phyloP scores from a whole-genome alignment of 129 eudicot genomes.

The Saposhnikovia divaricata region DNA sequence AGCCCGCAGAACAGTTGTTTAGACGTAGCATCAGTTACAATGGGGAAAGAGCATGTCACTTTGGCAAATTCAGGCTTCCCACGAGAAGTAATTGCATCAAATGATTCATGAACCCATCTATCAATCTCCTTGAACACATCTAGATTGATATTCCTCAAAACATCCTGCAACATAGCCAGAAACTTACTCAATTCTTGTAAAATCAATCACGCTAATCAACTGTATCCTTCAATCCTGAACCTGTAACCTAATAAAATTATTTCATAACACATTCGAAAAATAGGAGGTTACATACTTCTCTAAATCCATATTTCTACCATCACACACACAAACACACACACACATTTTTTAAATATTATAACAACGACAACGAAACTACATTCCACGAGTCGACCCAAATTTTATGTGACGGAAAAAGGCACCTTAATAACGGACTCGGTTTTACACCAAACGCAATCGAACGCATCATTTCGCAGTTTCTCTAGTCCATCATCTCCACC shows the following conservation, averaged over 20 bases:
- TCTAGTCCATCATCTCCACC: slow-evolving; percentile 9
- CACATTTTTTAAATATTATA: not conserved
- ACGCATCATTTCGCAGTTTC: slow-evolving; percentile 31
- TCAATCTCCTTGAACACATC: slow-evolving; percentile 52
- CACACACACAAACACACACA: too few species aligned
- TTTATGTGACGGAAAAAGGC: not conserved
- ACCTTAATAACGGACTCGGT: slow-evolving; percentile 61
- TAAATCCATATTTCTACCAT: not conserved
- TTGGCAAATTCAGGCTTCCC: slow-evolving; percentile 34
- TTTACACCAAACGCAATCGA: slow-evolving; percentile 45
- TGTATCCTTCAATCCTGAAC: not conserved
- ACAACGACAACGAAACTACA: not conserved
- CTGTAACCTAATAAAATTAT: not conserved
- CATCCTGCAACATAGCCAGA: slow-evolving; percentile 41
- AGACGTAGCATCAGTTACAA: slow-evolving; percentile 31
- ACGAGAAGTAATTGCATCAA: slow-evolving; percentile 37
- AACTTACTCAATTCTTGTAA: not conserved
- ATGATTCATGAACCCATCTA: slow-evolving; percentile 64
- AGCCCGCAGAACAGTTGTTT: slow-evolving; percentile 59
- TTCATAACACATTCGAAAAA: not conserved
- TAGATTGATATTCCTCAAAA: slow-evolving; percentile 42
- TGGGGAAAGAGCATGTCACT: slow-evolving; percentile 49
- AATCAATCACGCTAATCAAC: too few species aligned
- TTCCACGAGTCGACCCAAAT: not conserved
- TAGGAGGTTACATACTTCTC: not conserved